Base-by-base conservation (phyloP, 2,329 filamentous ascomycete genomes). In the Thelonectria blattea region DNA sequence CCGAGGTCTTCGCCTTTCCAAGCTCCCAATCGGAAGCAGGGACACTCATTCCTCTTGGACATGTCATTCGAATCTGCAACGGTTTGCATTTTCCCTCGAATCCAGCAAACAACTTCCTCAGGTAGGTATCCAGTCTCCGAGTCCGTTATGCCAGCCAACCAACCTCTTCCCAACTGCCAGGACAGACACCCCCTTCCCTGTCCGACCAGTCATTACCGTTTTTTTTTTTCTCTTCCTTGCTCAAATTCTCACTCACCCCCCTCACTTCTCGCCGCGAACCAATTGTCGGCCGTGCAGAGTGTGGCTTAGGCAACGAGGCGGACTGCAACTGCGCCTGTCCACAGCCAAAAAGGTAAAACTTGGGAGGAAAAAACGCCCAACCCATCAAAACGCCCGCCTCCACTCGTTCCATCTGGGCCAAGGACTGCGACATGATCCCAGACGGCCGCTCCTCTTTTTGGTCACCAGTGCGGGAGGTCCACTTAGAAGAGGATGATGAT, bases 301-400 rank as follows among this genome's bases (percentile, higher is more conserved):
- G 67, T 70, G 69, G 69, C 63, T 71, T 65, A 71, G 69, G 69
- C 65, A 71, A 63, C 69, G 58, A 71, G 69, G 69, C 69, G 62
- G 69, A 71, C 67, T 63, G 54, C 58, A 52, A 60, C 58, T 65
- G 55, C 58, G 58, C 63, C 61, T 57, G 60, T 50, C 49, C 43
- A 43, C 58, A 58, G 6, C 42, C 20, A 14, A 12, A 20, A 22
- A 20, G 17, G 17, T 11, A 43, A 20, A 43, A 52, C 63, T 30
- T 4, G 27, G 52, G 58, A 12, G 15, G 47, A 55, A 62, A 68
- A 56, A 64, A 65, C 55, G 63, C 63, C 61, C 57, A 58, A 52
- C 53, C 49, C 45, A 34, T 48, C 27, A 32, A 43, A 43, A 45
- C 47, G 52, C 52, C 52, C 34, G 20, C 22, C 52, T 27, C 22